phyloP scores from a whole-genome alignment of 129 eudicot genomes.

The Helianthus tuberosus region DNA sequence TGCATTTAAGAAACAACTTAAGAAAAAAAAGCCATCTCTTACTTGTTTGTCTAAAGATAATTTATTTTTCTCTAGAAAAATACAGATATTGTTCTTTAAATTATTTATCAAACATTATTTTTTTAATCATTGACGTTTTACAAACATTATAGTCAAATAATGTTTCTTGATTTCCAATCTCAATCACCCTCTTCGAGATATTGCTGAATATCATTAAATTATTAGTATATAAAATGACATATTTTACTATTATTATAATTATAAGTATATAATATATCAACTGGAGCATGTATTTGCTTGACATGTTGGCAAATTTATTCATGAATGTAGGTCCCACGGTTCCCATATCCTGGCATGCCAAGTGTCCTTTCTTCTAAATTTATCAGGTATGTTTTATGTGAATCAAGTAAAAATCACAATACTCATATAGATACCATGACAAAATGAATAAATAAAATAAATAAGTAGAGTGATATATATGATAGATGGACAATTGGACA shows the following conservation, averaged over 20 bases:
- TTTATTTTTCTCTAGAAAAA: background rate
- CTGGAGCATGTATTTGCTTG: background rate
- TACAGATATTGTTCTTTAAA: background rate
- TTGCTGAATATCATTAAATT: background rate
- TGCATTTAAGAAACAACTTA: no score
- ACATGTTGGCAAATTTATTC: slow-evolving; percentile 24
- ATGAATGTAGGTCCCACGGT: slow-evolving; percentile 24
- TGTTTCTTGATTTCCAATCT: background rate
- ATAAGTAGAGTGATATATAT: background rate
- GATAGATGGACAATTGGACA: no score
- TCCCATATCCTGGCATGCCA: slow-evolving; percentile 35
- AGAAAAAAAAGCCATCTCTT: no score
- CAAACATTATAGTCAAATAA: slow-evolving; percentile 6
- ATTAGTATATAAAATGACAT: background rate
- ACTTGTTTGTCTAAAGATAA: background rate
- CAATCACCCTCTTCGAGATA: background rate
- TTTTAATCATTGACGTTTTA: background rate
- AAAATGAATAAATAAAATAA: background rate
- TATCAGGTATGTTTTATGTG: background rate
- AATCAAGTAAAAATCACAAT: background rate
- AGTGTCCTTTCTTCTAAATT: background rate
- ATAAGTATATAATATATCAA: slow-evolving; percentile 1
- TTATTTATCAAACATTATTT: background rate
- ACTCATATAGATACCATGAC: no score
- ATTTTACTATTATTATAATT: background rate